Evolutionary conservation across 805 yeast genomes (phyloP).

Genomic region (Cyberlindnera suaveolens): DNA sequence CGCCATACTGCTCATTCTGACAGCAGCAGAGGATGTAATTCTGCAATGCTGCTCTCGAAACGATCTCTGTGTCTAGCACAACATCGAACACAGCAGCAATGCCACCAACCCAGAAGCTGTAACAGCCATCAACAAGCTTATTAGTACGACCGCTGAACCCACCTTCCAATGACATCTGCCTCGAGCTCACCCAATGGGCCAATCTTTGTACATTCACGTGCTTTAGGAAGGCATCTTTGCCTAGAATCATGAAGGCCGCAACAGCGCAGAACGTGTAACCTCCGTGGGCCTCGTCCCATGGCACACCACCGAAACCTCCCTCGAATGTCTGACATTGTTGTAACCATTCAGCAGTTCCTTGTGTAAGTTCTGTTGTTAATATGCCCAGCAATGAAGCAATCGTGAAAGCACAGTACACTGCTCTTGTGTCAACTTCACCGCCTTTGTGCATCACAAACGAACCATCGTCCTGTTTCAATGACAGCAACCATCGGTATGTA

Average conservation of each 20-base stretch:
- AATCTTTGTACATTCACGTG: conserved; percentile 43
- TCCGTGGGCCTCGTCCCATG: conserved; percentile 88
- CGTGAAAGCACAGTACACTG: conserved; percentile 81
- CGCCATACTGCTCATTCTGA: conserved; percentile 57
- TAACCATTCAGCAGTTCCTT: conserved; percentile 55
- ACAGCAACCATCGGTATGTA: conserved; percentile 59
- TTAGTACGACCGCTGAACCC: conserved; percentile 89
- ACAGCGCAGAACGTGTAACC: conserved; percentile 93
- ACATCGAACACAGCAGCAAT: conserved; percentile 57
- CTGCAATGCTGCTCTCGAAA: conserved; percentile 53
- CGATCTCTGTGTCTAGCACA: conserved; percentile 31
- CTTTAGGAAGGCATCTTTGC: conserved; percentile 27
- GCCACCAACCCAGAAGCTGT: conserved; percentile 94
- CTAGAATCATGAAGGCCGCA: conserved; percentile 49
- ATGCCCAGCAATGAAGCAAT: conserved; percentile 62
- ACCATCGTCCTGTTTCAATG: conserved; percentile 62
- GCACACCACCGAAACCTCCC: conserved; percentile 90
- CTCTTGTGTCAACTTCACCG: conserved; percentile 84
- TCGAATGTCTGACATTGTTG: conserved; percentile 78
- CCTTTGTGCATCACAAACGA: conserved; percentile 66
- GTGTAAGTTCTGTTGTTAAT: conserved; percentile 50
- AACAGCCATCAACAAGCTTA: conserved; percentile 94
- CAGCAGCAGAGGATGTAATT: conserved; percentile 71
- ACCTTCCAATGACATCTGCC: conserved; percentile 74
- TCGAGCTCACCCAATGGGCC: conserved; percentile 58